Percentiles rank a stretch among this genome's conserved stretches.
Conservation (phyloP, 2,329 filamentous ascomycete genomes). For the Meredithiella fracta region DNA sequence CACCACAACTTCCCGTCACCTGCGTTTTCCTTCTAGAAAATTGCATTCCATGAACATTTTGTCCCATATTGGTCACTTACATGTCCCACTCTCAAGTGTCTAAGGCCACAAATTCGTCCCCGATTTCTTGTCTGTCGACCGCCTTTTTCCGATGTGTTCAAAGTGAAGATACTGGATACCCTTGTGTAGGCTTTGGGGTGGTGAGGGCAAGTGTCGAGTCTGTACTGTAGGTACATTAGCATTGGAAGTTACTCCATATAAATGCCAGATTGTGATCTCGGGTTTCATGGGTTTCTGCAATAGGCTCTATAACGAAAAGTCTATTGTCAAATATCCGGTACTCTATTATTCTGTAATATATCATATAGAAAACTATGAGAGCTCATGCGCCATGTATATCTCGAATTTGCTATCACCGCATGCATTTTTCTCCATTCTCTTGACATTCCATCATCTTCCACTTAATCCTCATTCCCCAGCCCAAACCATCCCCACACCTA, state of each 20-base stretch:
- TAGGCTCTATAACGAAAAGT: no score
- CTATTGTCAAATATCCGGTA: no score
- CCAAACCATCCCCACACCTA: neutral
- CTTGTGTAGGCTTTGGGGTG: no score
- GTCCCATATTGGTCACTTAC: slow-evolving; percentile 5
- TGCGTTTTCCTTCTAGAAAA: neutral
- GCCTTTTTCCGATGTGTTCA: no score
- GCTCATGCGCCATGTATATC: neutral
- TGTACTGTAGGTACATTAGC: neutral
- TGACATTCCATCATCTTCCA: neutral
- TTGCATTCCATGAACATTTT: neutral
- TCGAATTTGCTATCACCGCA: neutral
- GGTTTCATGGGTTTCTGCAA: neutral
- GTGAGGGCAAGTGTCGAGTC: neutral
- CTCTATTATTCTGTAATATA: no score
- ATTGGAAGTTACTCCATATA: neutral
- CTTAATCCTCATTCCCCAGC: neutral
- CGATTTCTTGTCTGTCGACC: neutral
- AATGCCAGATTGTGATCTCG: neutral
- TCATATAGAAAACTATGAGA: no score
- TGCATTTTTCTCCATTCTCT: neutral
- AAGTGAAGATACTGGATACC: no score
- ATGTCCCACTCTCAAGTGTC: neutral
- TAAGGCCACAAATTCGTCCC: neutral
- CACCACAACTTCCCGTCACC: neutral